Conservation (phyloP, 2,329 filamentous ascomycete species). For the Diaporthe amygdali region DNA sequence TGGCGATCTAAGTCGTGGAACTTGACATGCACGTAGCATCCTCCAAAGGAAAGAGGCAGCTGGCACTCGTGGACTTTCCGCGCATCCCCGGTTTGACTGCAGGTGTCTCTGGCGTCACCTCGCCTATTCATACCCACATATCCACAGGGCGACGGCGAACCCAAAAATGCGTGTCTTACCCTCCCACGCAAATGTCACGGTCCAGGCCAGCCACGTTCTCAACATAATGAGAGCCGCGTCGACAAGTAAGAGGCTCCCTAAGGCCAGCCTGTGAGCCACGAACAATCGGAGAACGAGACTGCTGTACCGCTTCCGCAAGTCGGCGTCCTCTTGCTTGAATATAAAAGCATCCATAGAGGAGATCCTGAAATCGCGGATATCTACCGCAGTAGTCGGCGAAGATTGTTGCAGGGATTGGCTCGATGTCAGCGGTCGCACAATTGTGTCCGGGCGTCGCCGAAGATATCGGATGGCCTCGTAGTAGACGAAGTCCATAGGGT, state of each 20-base stretch:
- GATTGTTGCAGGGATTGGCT: slow-evolving; percentile 29
- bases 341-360: slow-evolving; percentile 59
- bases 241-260: slow-evolving; percentile 42
- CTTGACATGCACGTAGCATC: not conserved
- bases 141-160: not conserved
- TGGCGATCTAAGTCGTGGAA: slow-evolving; percentile 12
- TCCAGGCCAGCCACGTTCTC: slow-evolving; percentile 41
- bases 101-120: not conserved
- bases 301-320: slow-evolving; percentile 40
- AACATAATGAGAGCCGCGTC: slow-evolving; percentile 38
- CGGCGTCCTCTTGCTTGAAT: slow-evolving; percentile 37
- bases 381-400: slow-evolving; percentile 31
- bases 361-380: slow-evolving; percentile 53
- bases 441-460: slow-evolving; percentile 45
- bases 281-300: slow-evolving; percentile 47
- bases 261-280: slow-evolving; percentile 46
- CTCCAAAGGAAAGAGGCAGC: not conserved
- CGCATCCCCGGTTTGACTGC: not conserved
- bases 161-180: slow-evolving; percentile 16
- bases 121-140: slow-evolving; percentile 7
- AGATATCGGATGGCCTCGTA: slow-evolving; percentile 52
- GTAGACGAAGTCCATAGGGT: slow-evolving; percentile 42
- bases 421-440: slow-evolving; percentile 48
- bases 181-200: slow-evolving; percentile 13
- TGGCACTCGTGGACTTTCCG: not conserved